Conservation (phyloP, 306 rosid species). For the Ochetophila trinervis region DNA sequence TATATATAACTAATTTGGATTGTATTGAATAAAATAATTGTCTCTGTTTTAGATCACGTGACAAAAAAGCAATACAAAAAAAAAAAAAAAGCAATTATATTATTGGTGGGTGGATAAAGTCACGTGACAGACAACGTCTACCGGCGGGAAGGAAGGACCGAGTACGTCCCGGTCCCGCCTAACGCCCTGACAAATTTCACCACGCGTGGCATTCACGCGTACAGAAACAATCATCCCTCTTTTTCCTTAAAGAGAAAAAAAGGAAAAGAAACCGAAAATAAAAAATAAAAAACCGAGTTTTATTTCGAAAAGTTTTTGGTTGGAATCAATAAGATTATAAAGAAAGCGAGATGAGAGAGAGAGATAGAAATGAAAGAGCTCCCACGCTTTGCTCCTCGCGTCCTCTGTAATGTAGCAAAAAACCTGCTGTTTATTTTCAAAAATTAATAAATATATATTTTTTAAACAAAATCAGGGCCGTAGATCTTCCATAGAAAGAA, state of each 20-base stretch:
- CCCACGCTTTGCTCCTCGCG: neutral
- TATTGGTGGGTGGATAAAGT: conserved; percentile 10
- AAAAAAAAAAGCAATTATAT: no score
- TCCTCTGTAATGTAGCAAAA: neutral
- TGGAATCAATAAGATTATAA: neutral
- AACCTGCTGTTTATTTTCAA: neutral
- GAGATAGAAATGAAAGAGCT: conserved; percentile 1
- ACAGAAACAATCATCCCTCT: neutral
- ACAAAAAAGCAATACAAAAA: neutral
- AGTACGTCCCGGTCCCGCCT: neutral
- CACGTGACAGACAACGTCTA: conserved; percentile 33
- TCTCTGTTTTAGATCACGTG: neutral
- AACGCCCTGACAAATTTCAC: neutral
- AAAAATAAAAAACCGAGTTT: neutral
- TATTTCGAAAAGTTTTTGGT: neutral
- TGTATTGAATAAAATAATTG: no score
- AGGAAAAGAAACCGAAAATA: neutral
- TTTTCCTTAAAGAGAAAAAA: neutral
- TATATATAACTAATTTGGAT: no score
- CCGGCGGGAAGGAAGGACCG: neutral
- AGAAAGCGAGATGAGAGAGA: conserved; percentile 14
- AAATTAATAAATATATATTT: neutral
- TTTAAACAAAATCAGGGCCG: neutral
- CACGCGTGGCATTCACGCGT: conserved; percentile 41
- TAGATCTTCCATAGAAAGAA: neutral